Conservation (phyloP, 2,329 filamentous ascomycete species). For the Biscogniauxia marginata region DNA sequence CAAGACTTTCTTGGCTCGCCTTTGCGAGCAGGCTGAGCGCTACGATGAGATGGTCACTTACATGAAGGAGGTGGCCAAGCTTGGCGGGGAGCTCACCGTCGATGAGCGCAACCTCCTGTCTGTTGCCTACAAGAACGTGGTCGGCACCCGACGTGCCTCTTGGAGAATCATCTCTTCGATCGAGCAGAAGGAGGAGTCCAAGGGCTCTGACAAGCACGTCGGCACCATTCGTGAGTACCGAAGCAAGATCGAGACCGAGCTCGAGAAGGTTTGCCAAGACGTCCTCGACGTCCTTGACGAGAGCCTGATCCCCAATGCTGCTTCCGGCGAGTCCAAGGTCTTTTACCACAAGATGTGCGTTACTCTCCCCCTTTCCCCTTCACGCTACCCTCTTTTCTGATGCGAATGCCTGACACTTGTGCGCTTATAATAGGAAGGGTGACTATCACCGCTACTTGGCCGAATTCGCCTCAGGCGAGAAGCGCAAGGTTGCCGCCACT, state of each 20-base stretch:
- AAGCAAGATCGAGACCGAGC: slow-evolving; percentile 95
- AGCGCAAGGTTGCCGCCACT: slow-evolving; percentile 84
- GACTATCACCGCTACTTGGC: slow-evolving; percentile 95
- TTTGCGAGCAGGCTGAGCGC: slow-evolving; percentile 99
- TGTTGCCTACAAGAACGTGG: slow-evolving; percentile 99
- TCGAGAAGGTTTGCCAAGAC: slow-evolving; percentile 98
- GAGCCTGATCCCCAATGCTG: slow-evolving; percentile 90
- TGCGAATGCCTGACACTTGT: slow-evolving; percentile 5
- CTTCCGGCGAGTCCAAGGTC: slow-evolving; percentile 97
- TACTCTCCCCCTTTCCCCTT: slow-evolving; percentile 9
- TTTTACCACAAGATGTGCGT: slow-evolving; percentile 99
- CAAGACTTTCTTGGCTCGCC: slow-evolving; percentile 99
- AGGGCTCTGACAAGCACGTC: slow-evolving; percentile 95
- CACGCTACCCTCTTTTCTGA: neutral
- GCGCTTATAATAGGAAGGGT: slow-evolving; percentile 70
- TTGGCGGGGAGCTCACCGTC: slow-evolving; percentile 77
- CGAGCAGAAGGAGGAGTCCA: slow-evolving; percentile 99
- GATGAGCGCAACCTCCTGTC: slow-evolving; percentile 99
- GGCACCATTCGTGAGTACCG: slow-evolving; percentile 94
- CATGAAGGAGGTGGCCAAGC: slow-evolving; percentile 99
- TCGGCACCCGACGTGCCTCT: slow-evolving; percentile 95
- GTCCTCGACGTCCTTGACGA: slow-evolving; percentile 93
- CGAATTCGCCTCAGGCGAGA: slow-evolving; percentile 90
- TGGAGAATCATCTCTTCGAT: slow-evolving; percentile 99
- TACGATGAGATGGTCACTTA: slow-evolving; percentile 99